phyloP scores from a whole-genome alignment of 495 filamentous ascomycete genomes.

The Xanthoparmelia taractica region DNA sequence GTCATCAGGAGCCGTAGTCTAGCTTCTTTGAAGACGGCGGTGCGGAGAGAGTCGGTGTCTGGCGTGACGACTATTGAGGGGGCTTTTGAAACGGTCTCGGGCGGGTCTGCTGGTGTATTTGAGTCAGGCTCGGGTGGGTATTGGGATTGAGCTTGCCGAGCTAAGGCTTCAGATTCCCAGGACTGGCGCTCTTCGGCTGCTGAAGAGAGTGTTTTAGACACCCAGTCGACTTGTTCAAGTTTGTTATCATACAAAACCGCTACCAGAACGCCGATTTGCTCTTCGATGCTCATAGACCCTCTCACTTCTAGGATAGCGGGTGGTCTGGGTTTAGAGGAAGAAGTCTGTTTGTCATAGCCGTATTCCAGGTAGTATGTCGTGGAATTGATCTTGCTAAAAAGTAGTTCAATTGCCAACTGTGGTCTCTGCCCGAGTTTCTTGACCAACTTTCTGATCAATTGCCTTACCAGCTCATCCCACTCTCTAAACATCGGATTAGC shows the following conservation, averaged over 20 bases:
- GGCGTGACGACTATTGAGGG: conserved; percentile 49
- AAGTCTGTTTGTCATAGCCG: conserved; percentile 75
- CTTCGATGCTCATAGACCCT: conserved; percentile 52
- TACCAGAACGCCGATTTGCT: conserved; percentile 71
- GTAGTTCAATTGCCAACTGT: conserved; percentile 74
- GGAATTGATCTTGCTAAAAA: conserved; percentile 86
- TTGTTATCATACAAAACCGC: conserved; percentile 70
- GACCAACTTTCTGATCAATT: conserved; percentile 64
- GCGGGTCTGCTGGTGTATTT: neutral
- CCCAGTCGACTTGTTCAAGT: conserved; percentile 67
- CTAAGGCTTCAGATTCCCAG: conserved; percentile 68
- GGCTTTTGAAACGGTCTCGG: neutral
- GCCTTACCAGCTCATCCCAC: conserved; percentile 83
- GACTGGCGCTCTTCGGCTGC: conserved; percentile 66
- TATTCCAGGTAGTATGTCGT: conserved; percentile 83
- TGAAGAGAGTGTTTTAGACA: conserved; percentile 58
- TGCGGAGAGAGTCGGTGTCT: conserved; percentile 57
- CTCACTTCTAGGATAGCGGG: conserved; percentile 76
- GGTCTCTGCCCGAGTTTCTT: conserved; percentile 79
- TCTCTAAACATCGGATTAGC: conserved; percentile 63
- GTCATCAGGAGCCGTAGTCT: conserved; percentile 81
- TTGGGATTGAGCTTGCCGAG: conserved; percentile 36
- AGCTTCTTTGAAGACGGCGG: conserved; percentile 80
- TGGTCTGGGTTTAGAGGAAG: conserved; percentile 50
- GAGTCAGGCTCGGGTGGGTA: neutral